These are phyloP conservation scores for Starmerella sp. DNA, from an alignment of 805 yeast genomes.

Conservation along the genomic window DNA sequence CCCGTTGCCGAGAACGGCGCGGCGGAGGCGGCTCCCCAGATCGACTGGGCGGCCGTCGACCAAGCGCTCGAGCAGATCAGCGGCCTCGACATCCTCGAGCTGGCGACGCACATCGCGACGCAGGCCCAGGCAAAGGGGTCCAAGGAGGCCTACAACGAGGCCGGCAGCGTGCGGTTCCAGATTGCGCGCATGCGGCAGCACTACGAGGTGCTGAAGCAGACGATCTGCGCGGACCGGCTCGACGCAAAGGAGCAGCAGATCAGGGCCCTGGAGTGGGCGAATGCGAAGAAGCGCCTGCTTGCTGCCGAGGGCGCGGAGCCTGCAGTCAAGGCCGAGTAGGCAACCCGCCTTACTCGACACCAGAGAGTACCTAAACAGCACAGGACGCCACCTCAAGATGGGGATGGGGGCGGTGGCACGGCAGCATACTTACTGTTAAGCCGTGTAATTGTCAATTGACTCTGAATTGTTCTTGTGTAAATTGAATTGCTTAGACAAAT, in stretches of 20 bases:
- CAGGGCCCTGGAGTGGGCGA: constrained; percentile 14
- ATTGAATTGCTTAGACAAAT: no score
- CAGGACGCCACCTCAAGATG: no score
- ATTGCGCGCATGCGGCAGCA: constrained; percentile 19
- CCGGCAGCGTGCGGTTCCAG: constrained; percentile 23
- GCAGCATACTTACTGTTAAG: no score
- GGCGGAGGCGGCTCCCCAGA: background rate
- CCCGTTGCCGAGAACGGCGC: background rate
- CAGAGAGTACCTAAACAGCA: no score
- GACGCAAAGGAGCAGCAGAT: constrained; percentile 17
- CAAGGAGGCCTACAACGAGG: constrained; percentile 24
- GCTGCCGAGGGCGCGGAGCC: background rate
- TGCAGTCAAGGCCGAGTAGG: background rate
- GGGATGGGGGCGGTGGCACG: no score
- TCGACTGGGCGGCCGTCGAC: constrained; percentile 21
- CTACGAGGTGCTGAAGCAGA: constrained; percentile 11
- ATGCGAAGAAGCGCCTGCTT: constrained; percentile 17
- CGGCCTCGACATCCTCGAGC: constrained; percentile 21
- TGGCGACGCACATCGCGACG: constrained; percentile 18
- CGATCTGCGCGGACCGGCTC: constrained; percentile 17
- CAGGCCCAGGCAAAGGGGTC: constrained; percentile 22
- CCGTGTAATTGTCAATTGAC: no score
- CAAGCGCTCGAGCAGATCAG: constrained; percentile 18
- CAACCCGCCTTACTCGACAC: no score
- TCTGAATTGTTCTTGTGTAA: no score